phyloP scores from a whole-genome alignment of 176 grass and related monocot genomes.

The Bothriochloa decipiens region DNA sequence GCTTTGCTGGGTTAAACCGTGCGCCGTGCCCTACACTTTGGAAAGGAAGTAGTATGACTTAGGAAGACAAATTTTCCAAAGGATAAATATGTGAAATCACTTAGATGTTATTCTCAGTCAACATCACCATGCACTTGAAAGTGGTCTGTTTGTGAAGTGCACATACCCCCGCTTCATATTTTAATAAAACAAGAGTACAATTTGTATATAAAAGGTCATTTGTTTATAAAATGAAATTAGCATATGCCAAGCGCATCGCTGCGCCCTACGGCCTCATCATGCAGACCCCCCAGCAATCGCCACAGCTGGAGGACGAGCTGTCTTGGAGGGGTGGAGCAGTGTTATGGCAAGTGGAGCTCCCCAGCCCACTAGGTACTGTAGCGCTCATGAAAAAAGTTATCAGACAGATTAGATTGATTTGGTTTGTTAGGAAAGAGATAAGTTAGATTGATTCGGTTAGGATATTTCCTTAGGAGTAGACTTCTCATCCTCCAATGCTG shows the following conservation, averaged over 20 bases:
- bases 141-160: neutral
- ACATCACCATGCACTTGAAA: conserved; percentile 11
- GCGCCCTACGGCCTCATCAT: too few species aligned
- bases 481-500: too few species aligned
- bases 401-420: too few species aligned
- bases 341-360: too few species aligned
- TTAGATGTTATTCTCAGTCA: conserved; percentile 19
- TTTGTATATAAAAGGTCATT: conserved; percentile 2
- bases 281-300: too few species aligned
- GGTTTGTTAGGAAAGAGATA: too few species aligned
- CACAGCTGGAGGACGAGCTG: too few species aligned
- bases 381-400: too few species aligned
- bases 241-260: too few species aligned
- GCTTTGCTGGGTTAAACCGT: neutral
- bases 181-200: conserved; percentile 12
- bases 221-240: neutral
- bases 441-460: too few species aligned
- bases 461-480: neutral
- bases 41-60: neutral
- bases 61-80: neutral
- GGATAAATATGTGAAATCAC: conserved; percentile 22
- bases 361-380: too few species aligned
- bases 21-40: neutral
- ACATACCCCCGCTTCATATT: neutral
- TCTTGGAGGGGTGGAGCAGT: too few species aligned